Evolutionary conservation across 129 eudicot genomes (phyloP), one percentile per base, ranked within the genome.

Genomic region (Silybum marianum): DNA sequence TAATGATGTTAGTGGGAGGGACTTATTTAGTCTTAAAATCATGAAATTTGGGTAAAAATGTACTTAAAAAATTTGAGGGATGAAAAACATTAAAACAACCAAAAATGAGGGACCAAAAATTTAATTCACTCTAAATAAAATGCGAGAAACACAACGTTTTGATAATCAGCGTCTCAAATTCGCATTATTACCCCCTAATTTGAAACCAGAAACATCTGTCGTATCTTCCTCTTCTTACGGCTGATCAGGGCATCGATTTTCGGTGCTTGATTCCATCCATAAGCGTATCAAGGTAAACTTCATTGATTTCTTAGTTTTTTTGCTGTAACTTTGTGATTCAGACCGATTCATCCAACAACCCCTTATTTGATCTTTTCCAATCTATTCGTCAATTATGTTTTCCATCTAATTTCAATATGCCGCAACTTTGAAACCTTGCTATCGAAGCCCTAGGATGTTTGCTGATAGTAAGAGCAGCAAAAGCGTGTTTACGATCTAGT

Each of bases 251-350:
- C 69, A 51, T 51, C 69, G 21, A 75, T 7, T 26, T 51, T 8
- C 44, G 34, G 68, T 74, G 48, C 42, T 51, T 48, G 16, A 74
- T 74, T 28, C 42, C 9, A 26, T 46, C 67, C 68, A 51, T 34
- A 51, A 19, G 65, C 46, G 23, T 46, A 25, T 12, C 69, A 75
- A 51, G 78, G 78, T 75, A 48, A 26, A 60, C 16, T 51, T 51
- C 69, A 54, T 8, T 75, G 78, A 39, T 13, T 26, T 18, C 12
- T 65, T 28, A 16, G 11, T 25, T 75, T 26, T 8, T 11, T 48
- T 74, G 13, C 0, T 74, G 18, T 74, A 2, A 16, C 25, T 74
- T 22, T 28, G 26, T 18, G 44, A 46, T 46, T 44, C 38, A 24
- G 14, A 74, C 9, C 38, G 69, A 25, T 75, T 51, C 14, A 75